These are phyloP conservation scores for Colletotrichum sp. DNA, from an alignment of 2,329 filamentous ascomycete species.

Conservation along the genomic window DNA sequence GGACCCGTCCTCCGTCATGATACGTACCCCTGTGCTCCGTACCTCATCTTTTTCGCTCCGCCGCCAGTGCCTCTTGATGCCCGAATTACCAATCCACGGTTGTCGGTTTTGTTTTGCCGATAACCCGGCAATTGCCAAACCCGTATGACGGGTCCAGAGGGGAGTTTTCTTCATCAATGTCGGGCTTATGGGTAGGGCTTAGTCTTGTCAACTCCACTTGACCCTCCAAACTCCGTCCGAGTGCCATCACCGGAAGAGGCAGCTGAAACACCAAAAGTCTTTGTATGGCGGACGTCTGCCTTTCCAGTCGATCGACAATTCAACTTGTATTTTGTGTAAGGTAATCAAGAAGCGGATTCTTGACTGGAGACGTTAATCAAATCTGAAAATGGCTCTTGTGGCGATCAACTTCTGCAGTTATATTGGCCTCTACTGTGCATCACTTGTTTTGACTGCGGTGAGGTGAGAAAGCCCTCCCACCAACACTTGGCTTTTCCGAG, in stretches of 20 bases:
- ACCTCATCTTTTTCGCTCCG: conserved; percentile 17
- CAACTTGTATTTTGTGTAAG: not conserved
- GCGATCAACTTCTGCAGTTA: not conserved
- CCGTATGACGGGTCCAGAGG: not conserved
- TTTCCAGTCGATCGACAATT: not conserved
- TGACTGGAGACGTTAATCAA: not conserved
- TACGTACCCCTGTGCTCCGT: conserved; percentile 14
- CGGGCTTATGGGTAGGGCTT: not conserved
- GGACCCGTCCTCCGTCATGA: not conserved
- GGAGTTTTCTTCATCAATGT: not conserved
- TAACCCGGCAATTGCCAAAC: not conserved
- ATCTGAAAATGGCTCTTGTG: not conserved
- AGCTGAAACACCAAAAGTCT: not conserved
- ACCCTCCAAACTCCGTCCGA: not conserved
- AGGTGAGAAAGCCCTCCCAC: not conserved
- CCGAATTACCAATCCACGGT: conserved; percentile 12
- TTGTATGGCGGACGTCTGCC: not conserved
- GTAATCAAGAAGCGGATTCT: not conserved
- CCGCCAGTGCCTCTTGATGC: conserved; percentile 5
- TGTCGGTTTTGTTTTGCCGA: not conserved
- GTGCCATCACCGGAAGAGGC: not conserved
- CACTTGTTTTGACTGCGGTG: not conserved
- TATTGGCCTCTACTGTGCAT: not conserved
- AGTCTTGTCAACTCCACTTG: not conserved
- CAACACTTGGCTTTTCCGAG: not conserved